A percentile compares a stretch with the other conserved stretches of the same genome.
Conservation (phyloP, 495 filamentous ascomycete genomes). For the Chaetomium fimeti region DNA sequence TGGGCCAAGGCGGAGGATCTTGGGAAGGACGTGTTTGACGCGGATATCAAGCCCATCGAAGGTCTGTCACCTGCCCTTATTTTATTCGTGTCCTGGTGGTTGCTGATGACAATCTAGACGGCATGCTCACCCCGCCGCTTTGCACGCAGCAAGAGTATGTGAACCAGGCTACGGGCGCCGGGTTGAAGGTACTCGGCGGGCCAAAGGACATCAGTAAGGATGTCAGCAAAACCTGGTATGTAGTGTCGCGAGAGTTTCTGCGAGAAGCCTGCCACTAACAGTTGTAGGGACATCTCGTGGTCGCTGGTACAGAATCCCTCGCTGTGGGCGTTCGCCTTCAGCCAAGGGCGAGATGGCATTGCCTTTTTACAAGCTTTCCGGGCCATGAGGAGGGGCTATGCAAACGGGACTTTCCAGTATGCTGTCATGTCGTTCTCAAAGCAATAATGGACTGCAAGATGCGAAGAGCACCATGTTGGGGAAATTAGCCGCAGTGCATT, state of each 20-base stretch:
- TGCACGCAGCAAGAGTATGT: slow-evolving; percentile 53
- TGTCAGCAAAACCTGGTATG: slow-evolving; percentile 59
- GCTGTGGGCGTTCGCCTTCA: slow-evolving; percentile 57
- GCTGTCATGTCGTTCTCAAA: slow-evolving; percentile 58
- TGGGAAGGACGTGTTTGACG: slow-evolving; percentile 42
- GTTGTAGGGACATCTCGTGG: slow-evolving; percentile 59
- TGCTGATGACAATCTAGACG: slow-evolving; percentile 36
- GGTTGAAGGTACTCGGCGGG: slow-evolving; percentile 40
- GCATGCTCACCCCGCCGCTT: slow-evolving; percentile 56
- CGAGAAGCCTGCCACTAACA: slow-evolving; percentile 11
- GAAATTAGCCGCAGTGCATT: background rate
- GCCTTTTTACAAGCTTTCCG: slow-evolving; percentile 59
- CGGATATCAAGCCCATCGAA: slow-evolving; percentile 58
- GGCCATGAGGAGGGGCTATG: slow-evolving; percentile 58
- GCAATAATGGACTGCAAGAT: background rate
- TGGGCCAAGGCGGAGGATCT: slow-evolving; percentile 54
- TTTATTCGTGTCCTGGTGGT: background rate
- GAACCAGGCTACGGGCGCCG: slow-evolving; percentile 45
- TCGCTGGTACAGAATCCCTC: slow-evolving; percentile 54
- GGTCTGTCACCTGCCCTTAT: slow-evolving; percentile 26
- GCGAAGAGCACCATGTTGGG: background rate
- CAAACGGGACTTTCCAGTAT: slow-evolving; percentile 57
- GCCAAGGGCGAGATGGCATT: slow-evolving; percentile 57
- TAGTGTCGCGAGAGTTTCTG: slow-evolving; percentile 11
- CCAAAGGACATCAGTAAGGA: slow-evolving; percentile 58